Base-by-base conservation (phyloP, 1,139 yeast species). In the Saccharomyces pastorianus region DNA sequence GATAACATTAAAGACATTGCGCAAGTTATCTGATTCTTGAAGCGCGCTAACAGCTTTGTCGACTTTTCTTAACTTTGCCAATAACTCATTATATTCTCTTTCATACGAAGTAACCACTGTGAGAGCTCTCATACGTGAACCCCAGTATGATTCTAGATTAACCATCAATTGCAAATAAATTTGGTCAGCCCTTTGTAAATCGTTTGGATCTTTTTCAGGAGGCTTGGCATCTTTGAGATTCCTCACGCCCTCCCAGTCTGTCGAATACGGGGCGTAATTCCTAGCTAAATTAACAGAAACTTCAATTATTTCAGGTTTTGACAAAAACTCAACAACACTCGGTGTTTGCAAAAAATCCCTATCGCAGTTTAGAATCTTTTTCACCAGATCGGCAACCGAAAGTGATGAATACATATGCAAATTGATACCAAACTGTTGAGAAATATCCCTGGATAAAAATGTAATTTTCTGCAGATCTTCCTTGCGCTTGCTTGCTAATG, bases 361-460 rank as follows among this genome's bases (percentile, higher is more conserved):
- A 56, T 85, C 89, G 74, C 95, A 86, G 53, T 78, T 72, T 59
- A 86, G 74, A 2, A 86, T 77, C 63, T 81, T 81, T 4, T 68
- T 63, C 4, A 85, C 77, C 55, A 86, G 73, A 50, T 83, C 85
- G 27, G 76, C 79, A 57, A 81, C 89, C 1, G 81, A 61, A 11
- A 81, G 62, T 2, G 71, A 68, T 38, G 82, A 78, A 63, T 78
- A 85, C 59, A 79, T 73, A 65, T 86, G 91, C 51, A 86, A 76
- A 64, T 86, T 86, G 62, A 86, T 86, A 49, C 89, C 88, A 70
- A 86, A 85, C 61, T 85, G 93, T 62, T 86, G 95, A 3, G 88
- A 83, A 29, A 84, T 71, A 64, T 86, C 93, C 59, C 89, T 76
- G 0, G 89, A 75, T 60, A 86, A 74, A 64, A 84, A 83, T 0